Evolutionary conservation across 2,329 filamentous ascomycete genomes (phyloP).

Genomic region (Pseudogymnoascus sp.): DNA sequence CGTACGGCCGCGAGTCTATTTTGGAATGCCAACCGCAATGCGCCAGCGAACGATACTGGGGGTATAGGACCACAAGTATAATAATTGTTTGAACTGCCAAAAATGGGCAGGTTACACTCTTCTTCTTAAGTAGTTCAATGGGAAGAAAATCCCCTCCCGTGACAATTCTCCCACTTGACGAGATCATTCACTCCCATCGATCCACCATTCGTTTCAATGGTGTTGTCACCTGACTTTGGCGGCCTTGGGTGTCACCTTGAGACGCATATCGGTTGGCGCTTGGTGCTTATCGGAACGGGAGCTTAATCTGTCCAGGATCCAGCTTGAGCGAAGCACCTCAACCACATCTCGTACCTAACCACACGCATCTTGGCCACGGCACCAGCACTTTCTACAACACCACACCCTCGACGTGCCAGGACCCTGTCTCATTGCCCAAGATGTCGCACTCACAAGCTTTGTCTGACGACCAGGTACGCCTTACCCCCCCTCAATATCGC

Average conservation of each 20-base stretch:
- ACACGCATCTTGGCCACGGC: slow-evolving; percentile 6
- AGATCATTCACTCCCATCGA: neutral
- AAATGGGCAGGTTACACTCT: neutral
- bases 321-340: neutral
- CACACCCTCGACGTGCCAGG: slow-evolving; percentile 9
- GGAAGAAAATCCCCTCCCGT: neutral
- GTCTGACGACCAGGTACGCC: slow-evolving; percentile 86
- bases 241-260: neutral
- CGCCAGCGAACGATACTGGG: neutral
- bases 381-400: slow-evolving; percentile 1
- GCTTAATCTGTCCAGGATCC: slow-evolving; percentile 10
- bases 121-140: neutral
- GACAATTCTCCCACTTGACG: slow-evolving; percentile 5
- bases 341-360: slow-evolving; percentile 1
- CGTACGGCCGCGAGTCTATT: neutral
- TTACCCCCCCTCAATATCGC: slow-evolving; percentile 11
- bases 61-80: neutral
- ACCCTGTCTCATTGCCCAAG: slow-evolving; percentile 35
- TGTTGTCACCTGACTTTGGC: neutral
- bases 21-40: neutral
- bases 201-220: neutral
- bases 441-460: slow-evolving; percentile 93
- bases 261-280: slow-evolving; percentile 8
- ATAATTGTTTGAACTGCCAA: neutral
- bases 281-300: slow-evolving; percentile 9